These are phyloP conservation scores for Fusarium nematophilum DNA, from an alignment of 2,329 filamentous ascomycete genomes.

Conservation along the genomic window DNA sequence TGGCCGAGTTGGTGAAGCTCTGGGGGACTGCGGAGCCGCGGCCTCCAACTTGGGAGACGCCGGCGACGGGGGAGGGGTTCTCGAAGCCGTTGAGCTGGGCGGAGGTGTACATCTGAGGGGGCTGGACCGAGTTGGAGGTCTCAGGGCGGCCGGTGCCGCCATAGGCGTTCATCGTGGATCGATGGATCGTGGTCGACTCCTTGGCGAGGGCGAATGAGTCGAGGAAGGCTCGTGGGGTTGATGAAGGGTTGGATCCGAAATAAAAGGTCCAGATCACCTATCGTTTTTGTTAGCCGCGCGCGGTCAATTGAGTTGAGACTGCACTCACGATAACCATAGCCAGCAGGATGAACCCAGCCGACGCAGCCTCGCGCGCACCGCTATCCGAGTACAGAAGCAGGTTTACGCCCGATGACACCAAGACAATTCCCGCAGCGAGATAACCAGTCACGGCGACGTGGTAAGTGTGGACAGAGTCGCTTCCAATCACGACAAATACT, in stretches of 20 bases:
- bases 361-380: constrained; percentile 83
- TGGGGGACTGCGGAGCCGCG: constrained; percentile 58
- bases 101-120: constrained; percentile 97
- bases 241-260: constrained; percentile 92
- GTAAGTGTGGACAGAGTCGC: constrained; percentile 87
- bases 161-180: constrained; percentile 78
- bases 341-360: constrained; percentile 91
- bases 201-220: constrained; percentile 97
- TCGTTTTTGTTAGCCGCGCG: constrained; percentile 21
- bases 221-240: constrained; percentile 87
- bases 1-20: constrained; percentile 49
- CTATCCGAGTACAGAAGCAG: constrained; percentile 81
- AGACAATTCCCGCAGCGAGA: constrained; percentile 82
- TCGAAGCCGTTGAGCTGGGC: constrained; percentile 96
- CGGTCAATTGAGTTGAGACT: not conserved
- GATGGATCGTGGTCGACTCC: constrained; percentile 75
- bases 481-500: constrained; percentile 84
- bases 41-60: constrained; percentile 67
- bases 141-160: constrained; percentile 82
- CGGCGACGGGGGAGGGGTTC: constrained; percentile 87
- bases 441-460: constrained; percentile 93
- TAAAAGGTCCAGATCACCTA: constrained; percentile 99
- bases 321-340: constrained; percentile 88
- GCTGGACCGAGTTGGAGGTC: constrained; percentile 80
- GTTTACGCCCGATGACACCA: constrained; percentile 89